phyloP scores from a whole-genome alignment of 306 rosid genomes.

The Gillenia trifoliata region DNA sequence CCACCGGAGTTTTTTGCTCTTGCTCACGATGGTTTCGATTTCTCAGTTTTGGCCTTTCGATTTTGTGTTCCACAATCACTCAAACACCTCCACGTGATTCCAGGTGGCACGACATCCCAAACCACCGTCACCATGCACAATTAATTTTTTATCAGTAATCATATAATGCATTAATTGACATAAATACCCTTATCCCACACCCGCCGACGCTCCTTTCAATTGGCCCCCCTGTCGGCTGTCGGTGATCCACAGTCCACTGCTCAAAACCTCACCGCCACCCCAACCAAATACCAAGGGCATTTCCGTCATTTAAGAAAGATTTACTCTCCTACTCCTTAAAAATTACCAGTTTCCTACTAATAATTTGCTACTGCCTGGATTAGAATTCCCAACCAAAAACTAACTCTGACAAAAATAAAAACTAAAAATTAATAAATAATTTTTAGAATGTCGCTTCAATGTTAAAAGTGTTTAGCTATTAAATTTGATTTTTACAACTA shows the following conservation, averaged over 20 bases:
- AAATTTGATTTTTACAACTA: too few species aligned
- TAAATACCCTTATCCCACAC: conserved; percentile 6
- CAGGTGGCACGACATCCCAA: conserved; percentile 2
- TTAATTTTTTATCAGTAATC: background rate
- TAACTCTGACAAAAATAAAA: too few species aligned
- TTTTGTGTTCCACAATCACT: background rate
- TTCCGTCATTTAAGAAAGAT: background rate
- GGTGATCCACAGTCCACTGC: background rate
- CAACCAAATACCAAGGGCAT: background rate
- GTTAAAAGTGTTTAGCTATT: too few species aligned
- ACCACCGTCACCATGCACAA: background rate
- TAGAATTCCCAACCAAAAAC: background rate
- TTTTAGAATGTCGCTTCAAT: too few species aligned
- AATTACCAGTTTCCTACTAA: background rate
- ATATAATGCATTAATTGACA: background rate
- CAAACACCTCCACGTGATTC: conserved; percentile 22
- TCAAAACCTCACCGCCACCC: background rate
- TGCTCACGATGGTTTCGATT: background rate
- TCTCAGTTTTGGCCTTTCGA: background rate
- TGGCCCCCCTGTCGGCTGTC: background rate
- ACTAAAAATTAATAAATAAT: too few species aligned
- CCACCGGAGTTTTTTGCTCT: background rate
- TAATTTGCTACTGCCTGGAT: background rate
- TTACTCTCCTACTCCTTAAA: background rate
- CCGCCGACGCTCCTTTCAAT: background rate